Evolutionary conservation across 257 asterid species (phyloP), one percentile per base, ranked within the genome.

Genomic region (Solanum bulbocastanum): DNA sequence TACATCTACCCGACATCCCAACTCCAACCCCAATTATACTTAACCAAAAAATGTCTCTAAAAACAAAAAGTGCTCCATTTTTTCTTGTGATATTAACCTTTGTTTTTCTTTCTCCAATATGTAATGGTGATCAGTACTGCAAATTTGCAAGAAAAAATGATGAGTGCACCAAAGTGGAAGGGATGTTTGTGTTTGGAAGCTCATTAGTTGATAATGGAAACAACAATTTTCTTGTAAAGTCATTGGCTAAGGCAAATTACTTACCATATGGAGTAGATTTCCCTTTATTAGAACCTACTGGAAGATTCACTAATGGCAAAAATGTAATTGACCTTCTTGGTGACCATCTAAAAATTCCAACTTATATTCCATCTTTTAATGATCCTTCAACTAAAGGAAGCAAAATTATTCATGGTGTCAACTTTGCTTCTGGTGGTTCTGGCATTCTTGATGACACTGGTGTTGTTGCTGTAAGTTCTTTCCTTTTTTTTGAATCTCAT

Each of bases 121-220:
- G 68, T 20, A 15, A 22, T 5, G n/a, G 40, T 27, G 25, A 25
- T 42, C 49, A 42, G 3, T 7, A 42, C 0, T 78, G 37, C 37
- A 78, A 78, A 78, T 40, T 78, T 78, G 6, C 14, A n/a, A 46
- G 12, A 40, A 79, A 44, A 4, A 3, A 32, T 32, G 18, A 91
- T 1, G 14, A 89, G 32, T 84, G 39, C 3, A 11, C 76, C 78
- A 94, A 87, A 73, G 86, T 79, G 33, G 89, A 83, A 62, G 99
- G 98, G 62, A 91, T 96, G 94, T 96, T 96, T 91, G 96, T 95
- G 10, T 96, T 96, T 89, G 99, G 99, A 35, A 96, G 98, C 16
- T 96, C 99, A 23, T 27, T 96, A 6, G 98, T 95, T 35, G 98
- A 96, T 86, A 93, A 94, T 90, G 99, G 99, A 36, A 96, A 96